Base-by-base conservation (phyloP, 1,284 basidiomycete species). In the Blastosporella zonata region DNA sequence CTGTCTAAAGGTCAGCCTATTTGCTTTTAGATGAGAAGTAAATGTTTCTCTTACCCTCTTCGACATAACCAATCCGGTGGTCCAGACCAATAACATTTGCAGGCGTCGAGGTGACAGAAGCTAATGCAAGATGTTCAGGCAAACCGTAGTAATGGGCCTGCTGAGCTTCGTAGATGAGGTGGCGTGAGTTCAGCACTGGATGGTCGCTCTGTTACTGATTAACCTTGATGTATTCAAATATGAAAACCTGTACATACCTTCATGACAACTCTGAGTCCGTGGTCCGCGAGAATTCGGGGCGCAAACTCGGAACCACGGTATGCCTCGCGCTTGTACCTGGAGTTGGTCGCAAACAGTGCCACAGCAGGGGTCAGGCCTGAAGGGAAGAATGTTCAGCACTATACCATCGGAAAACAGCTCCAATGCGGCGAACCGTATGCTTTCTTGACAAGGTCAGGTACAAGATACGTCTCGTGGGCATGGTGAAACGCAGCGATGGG, bases 281-380 rank as follows among this genome's bases (percentile, higher is more conserved):
- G 77, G 39, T 93, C 84, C 0, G 84, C 73, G 15, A 96, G 72
- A 43, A 97, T 84, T 36, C 82, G 80, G 13, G 90, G 79, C 0
- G 93, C 90, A 64, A 88, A 96, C 58, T 93, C 90, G 2, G 88
- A 87, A 2, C 87, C 90, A 23, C 91, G 77, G 67, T 87, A 95
- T 0, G 90, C 80, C 62, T 95, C 92, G 9, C 87, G 82, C 67
- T 95, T 95, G 68, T 90, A 93, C 46, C 87, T 76, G 17, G 63
- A 69, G 54, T 71, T 71, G 50, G 84, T 86, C 2, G 87, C 83
- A 58, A 93, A 93, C 43, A 93, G 67, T 2, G 90, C 90, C 25
- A 83, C 69, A 9, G 85, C 86, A 2, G 90, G 89, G 0, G 77
- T 68, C 33, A 69, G 65, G n/a, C 75, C 80, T 76, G 50, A 28